Evolutionary conservation across 164 flowering plant species (phyloP).

Genomic region (Saururus chinensis): DNA sequence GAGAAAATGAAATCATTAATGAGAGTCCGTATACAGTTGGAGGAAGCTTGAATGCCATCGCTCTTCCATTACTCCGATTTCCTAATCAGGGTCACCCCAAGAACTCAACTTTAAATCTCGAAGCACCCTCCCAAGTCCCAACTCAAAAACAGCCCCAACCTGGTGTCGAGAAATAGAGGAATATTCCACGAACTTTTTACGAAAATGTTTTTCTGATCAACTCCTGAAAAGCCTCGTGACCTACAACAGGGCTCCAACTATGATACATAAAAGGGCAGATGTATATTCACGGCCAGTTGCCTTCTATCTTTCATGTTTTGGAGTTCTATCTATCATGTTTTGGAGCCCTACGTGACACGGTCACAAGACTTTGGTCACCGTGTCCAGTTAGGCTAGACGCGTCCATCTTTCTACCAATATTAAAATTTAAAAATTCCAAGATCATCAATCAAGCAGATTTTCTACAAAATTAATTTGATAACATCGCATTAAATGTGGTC

Average conservation of each 20-base stretch:
- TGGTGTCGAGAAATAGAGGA: slow-evolving; percentile 7
- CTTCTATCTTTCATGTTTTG: not conserved
- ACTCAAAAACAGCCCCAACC: slow-evolving; percentile 14
- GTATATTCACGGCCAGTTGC: not conserved
- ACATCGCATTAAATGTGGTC: no score
- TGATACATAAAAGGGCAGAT: not conserved
- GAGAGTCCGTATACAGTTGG: slow-evolving; percentile 37
- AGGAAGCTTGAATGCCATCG: slow-evolving; percentile 35
- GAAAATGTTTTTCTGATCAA: not conserved
- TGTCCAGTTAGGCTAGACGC: no score
- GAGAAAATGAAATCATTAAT: slow-evolving; percentile 16
- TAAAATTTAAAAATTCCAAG: no score
- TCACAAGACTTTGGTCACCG: no score
- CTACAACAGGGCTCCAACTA: no score
- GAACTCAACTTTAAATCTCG: slow-evolving; percentile 32
- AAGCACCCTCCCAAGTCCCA: slow-evolving; percentile 23
- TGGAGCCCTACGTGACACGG: no score
- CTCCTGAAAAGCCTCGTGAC: no score
- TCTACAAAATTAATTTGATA: no score
- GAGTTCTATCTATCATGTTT: no score
- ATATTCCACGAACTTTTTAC: not conserved
- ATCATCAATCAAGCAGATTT: no score
- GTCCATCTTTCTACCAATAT: no score
- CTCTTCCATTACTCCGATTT: slow-evolving; percentile 42
- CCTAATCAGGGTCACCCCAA: slow-evolving; percentile 38